phyloP scores from a whole-genome alignment of 371 early-diverging fungal genomes.

The Mortierella sp. region DNA sequence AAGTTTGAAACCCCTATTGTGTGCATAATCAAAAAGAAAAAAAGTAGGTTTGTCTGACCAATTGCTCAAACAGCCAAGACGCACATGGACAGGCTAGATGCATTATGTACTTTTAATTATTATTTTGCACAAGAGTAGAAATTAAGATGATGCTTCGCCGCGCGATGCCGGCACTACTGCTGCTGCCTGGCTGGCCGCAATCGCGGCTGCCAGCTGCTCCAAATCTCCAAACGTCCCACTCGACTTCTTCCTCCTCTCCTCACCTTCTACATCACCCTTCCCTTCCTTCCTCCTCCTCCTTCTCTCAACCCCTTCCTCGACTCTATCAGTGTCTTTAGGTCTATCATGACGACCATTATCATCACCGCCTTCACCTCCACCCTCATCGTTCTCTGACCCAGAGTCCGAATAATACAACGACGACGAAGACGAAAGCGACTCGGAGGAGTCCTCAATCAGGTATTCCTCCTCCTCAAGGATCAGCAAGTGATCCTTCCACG shows the following conservation, averaged over 20 bases:
- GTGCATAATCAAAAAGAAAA: too few relatives aligned
- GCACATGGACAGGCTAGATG: too few relatives aligned
- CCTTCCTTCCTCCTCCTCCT: background rate
- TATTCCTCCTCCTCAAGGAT: slow-evolving; percentile 48
- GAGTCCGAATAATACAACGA: background rate
- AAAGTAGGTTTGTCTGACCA: too few relatives aligned
- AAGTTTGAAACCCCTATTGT: too few relatives aligned
- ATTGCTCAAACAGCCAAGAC: too few relatives aligned
- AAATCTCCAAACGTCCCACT: slow-evolving; percentile 20
- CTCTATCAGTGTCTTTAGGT: background rate
- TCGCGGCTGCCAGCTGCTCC: background rate
- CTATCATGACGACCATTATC: background rate
- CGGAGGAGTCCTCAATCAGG: slow-evolving; percentile 30
- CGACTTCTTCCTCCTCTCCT: background rate
- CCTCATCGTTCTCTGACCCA: background rate
- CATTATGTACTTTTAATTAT: too few relatives aligned
- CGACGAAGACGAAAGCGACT: background rate
- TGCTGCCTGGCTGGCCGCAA: slow-evolving; percentile 2
- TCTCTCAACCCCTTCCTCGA: background rate
- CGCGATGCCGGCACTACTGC: background rate
- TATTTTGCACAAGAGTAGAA: too few relatives aligned
- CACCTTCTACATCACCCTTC: background rate
- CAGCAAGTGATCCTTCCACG: slow-evolving; percentile 33
- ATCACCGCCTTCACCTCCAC: background rate
- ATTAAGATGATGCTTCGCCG: too few relatives aligned